Base-by-base conservation (phyloP, 225 moss, liverwort and hornwort species). In the Bryoerythrophyllum caledonicum region DNA sequence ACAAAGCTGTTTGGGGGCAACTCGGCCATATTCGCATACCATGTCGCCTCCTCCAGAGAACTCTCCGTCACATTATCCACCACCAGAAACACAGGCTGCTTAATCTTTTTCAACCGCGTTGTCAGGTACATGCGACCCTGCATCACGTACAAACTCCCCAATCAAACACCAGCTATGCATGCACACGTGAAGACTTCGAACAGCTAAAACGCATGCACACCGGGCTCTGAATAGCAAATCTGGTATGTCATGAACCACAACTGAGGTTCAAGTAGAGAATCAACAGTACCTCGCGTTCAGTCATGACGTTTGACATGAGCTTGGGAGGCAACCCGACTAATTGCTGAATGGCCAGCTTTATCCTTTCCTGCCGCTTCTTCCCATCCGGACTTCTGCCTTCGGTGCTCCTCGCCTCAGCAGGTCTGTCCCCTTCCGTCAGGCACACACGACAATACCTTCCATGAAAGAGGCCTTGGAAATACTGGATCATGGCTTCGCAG, bases 41-140 rank as follows among this genome's bases (percentile, higher is more conserved):
- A 67, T 66, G 10, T 9, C 0, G 56, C 66, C 67, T 66, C 66
- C 1, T 75, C n/a, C 9, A 4, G 43, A 28, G 66, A 67, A 27
- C 12, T 37, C 14, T 54, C 25, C 13, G 74, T 40, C 55, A 74
- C 65, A 41, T 74, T 74, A 20, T 74, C 74, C 37, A 65, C 65
- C 26, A 74, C 65, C 65, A 74, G 25, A 65, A 55, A 40, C 25
- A 74, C 65, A 56, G 15, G 55, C 8, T 65, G 54, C 5, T 34
- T 10, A 0, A 17, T 10, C 3, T 4, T 6, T 8, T 44, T 26
- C 26, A 55, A 16, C 27, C 13, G 37, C 26, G 24, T 51, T 13
- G 7, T 63, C 28, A 74, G 40, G 40, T 53, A 52, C 0, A 20
- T 2, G 16, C 13, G 65, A 10, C 11, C 17, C 53, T 74, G 20